Evolutionary conservation across 2,329 filamentous ascomycete species (phyloP), one percentile per base, ranked within the genome.

Genomic region (Phyllosticta paracitricarpa): DNA sequence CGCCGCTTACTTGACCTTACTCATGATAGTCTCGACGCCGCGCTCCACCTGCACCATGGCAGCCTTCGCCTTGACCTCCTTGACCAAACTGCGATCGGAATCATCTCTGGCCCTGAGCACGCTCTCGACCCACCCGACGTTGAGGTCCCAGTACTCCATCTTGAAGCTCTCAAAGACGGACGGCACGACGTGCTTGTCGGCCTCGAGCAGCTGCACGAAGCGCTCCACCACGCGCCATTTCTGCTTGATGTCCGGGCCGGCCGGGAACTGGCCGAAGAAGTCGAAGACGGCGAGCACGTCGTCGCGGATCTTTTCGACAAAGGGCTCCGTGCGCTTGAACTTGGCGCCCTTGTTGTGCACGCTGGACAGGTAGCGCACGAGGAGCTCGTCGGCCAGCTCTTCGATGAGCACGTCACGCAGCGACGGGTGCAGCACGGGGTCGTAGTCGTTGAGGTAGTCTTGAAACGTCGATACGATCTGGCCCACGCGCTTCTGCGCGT

Each of bases 381-480:
- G 86, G 17, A 99, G 83, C 75, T 96, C 90, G 76, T 97, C 91
- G 64, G 91, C 87, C 59, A 99, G 85, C 73, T 96, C 93, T 75
- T 97, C 92, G 70, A 95, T 86, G 66, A 99, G 87, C 68, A 97
- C 91, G 71, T 97, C 93, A 61, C 89, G 85, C 6, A 97, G 83
- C 3, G 89, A 91, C 66, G 90, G 88, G 76, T 97, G 91, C 30
- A 97, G 82, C 22, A 95, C 88, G 58, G 84, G 81, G 63, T 85
- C 83, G 78, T 97, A 97, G 76, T 99, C 93, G 69, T 82, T 78
- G 67, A 97, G 83, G 76, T 99, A 99, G 76, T 97, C 94, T 67
- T 96, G 90, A 71, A 99, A 93, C 0, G 94, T 99, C 26, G 88
- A 90, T 55, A 91, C 88, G 79, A 99, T 96, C 68, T 93, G 90